A percentile compares a stretch with the other conserved stretches of the same genome.
phyloP scores from a whole-genome alignment of 139 green algal species.

The Zygnema cylindricum region DNA sequence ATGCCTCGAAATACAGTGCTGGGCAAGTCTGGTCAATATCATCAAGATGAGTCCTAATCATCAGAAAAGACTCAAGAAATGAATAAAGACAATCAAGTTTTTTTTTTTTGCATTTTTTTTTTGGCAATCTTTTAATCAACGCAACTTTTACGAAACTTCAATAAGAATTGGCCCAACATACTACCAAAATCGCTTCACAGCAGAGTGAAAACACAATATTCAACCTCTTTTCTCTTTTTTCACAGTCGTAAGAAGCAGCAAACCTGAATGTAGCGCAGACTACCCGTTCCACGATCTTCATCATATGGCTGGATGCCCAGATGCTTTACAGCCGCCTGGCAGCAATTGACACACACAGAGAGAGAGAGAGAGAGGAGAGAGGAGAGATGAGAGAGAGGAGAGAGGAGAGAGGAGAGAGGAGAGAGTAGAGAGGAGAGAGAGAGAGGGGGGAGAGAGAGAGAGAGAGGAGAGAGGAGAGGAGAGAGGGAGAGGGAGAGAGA shows the following conservation, averaged over 20 bases:
- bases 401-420: neutral
- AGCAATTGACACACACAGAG: neutral
- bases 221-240: neutral
- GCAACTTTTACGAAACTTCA: too few species aligned
- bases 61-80: too few species aligned
- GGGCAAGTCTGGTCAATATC: too few species aligned
- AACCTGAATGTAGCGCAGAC: slow-evolving; percentile 49
- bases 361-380: neutral
- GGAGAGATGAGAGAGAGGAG: neutral
- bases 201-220: neutral
- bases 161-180: too few species aligned
- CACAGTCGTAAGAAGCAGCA: neutral
- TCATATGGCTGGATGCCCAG: slow-evolving; percentile 43
- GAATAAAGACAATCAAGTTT: too few species aligned
- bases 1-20: too few species aligned
- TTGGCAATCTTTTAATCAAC: too few species aligned
- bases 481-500: neutral
- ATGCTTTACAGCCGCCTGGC: slow-evolving; percentile 37
- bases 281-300: slow-evolving; percentile 47
- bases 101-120: too few species aligned
- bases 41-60: too few species aligned
- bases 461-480: neutral
- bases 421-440: neutral
- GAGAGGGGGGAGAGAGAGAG: neutral
- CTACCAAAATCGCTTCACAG: too few species aligned